Base-by-base conservation (phyloP, 2,329 filamentous ascomycete species). In the Fusarium denticulatum region DNA sequence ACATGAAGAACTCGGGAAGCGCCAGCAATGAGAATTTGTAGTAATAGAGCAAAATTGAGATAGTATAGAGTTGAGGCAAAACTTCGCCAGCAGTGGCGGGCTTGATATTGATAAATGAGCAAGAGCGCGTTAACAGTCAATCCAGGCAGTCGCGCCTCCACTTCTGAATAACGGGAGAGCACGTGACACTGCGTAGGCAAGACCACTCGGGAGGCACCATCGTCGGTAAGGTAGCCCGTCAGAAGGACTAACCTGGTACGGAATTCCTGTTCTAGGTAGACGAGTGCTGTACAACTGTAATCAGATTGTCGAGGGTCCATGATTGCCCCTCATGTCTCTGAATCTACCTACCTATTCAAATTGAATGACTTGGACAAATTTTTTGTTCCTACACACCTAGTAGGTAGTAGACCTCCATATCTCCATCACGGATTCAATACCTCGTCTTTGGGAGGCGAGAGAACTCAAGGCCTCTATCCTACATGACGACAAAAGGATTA, bases 81-180 rank as follows among this genome's bases (percentile, higher is more conserved):
- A 63, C 40, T 64, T 72, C 34, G 47, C 55, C 69, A 46, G 58
- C 36, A 45, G 59, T 58, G 67, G 59, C 67, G 43, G 47, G 46
- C 55, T 72, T 55, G 55, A 63, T 43, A 64, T 58, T 69, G 64
- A 61, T 74, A 60, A 59, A 72, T 68, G 62, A 62, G 46, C 43
- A 52, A 49, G 64, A 56, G 42, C 66, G 77, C 77, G 76, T 76
- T 75, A 64, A 73, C 67, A 64, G 14, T 64, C 40, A 11, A 34
- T 40, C 63, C 46, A 73, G 75, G 72, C 74, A 73, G 65, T 74
- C 66, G 75, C 76, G 76, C 67, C 55, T 72, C 62, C n/a, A 40
- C 46, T 61, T 60, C 53, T 24, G 50, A 28, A 67, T 72, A 70
- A 80, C 79, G 71, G 79, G 79, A 78, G 73, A 79, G 46, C 79